Conservation (phyloP, 208 protist genomes). For the Leishmania tropica region DNA sequence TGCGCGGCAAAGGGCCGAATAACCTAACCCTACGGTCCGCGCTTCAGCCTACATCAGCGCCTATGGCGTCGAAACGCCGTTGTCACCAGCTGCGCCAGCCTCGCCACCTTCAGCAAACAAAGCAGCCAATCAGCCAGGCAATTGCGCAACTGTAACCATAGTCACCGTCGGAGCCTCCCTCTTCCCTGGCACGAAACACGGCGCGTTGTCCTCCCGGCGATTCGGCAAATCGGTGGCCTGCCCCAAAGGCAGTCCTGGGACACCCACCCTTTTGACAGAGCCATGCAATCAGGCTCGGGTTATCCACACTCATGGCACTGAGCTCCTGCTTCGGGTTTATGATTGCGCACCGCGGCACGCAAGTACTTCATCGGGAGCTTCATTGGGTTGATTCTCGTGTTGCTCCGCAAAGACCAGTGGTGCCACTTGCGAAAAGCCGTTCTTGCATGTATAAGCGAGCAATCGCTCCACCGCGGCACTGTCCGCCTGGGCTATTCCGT, state of each 20-base stretch:
- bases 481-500: too few species aligned
- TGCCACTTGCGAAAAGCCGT: not conserved
- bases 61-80: not conserved
- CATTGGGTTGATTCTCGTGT: not conserved
- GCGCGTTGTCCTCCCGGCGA: too few species aligned
- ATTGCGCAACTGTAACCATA: not conserved
- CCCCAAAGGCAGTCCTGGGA: not conserved
- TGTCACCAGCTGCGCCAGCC: not conserved
- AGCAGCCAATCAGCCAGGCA: not conserved
- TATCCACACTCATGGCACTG: not conserved
- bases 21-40: not conserved
- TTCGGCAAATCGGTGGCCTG: not conserved
- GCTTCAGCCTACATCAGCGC: not conserved
- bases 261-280: not conserved
- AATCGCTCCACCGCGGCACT: not conserved
- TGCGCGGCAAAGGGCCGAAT: not conserved
- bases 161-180: not conserved
- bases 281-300: too few species aligned
- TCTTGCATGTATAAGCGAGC: not conserved
- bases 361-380: not conserved
- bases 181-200: not conserved
- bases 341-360: not conserved
- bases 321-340: not conserved
- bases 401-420: not conserved
- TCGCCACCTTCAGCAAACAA: not conserved